Evolutionary conservation across 169 alveolate species (phyloP).

Genomic region (Eimeria praecox): DNA sequence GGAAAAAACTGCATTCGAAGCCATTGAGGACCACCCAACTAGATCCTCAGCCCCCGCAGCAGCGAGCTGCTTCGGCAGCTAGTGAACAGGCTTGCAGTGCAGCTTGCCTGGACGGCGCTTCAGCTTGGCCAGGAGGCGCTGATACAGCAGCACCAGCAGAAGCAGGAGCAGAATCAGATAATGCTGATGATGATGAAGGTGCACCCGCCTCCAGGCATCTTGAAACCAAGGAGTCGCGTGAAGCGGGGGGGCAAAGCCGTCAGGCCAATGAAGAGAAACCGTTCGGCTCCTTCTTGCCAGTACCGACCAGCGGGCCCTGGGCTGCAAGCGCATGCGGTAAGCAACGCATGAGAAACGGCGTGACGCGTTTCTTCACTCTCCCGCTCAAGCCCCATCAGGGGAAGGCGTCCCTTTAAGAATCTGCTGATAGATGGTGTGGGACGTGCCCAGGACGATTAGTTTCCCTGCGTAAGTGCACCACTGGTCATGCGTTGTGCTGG

Average conservation of each 20-base stretch:
- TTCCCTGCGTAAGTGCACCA: neutral
- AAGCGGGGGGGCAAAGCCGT: neutral
- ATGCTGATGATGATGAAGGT: neutral
- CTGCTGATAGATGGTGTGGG: neutral
- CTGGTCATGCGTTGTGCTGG: neutral
- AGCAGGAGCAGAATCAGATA: constrained; percentile 17
- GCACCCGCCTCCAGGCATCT: neutral
- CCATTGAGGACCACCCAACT: neutral
- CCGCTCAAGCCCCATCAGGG: neutral
- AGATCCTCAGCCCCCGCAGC: neutral
- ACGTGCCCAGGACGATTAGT: neutral
- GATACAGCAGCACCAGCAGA: neutral
- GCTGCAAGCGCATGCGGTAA: constrained; percentile 64
- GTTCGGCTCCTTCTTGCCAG: constrained; percentile 37
- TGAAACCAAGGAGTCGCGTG: constrained; percentile 13
- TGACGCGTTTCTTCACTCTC: neutral
- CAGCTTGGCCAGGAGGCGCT: neutral
- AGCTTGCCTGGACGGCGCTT: neutral
- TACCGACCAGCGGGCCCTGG: constrained; percentile 73
- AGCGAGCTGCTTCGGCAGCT: neutral
- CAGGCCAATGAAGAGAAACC: neutral
- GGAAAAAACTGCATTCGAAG: neutral
- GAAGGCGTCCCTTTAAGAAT: neutral
- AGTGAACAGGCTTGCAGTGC: neutral
- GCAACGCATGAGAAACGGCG: neutral